phyloP scores from a whole-genome alignment of 306 rosid species.

The Psophocarpus tetragonolobus region DNA sequence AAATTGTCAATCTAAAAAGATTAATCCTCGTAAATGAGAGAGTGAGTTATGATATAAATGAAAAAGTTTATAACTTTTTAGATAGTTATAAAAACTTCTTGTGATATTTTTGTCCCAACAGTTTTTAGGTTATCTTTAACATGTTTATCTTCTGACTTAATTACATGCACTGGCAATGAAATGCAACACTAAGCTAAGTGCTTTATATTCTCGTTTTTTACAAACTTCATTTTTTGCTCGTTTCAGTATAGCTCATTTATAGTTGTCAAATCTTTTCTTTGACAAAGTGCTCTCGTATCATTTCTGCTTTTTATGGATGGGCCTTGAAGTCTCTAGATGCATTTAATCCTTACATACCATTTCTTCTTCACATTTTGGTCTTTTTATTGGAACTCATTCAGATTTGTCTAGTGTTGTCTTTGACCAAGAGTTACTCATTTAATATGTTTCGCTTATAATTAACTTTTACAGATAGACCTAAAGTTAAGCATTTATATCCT shows the following conservation, averaged over 20 bases:
- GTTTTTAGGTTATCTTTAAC: no score
- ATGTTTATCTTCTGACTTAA: slow-evolving; percentile 12
- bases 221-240: neutral
- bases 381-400: slow-evolving; percentile 35
- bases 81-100: no score
- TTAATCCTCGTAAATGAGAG: no score
- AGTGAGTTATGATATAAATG: no score
- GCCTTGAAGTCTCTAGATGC: slow-evolving; percentile 11
- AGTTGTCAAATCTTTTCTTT: slow-evolving; percentile 65
- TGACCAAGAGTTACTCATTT: neutral
- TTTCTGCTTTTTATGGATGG: slow-evolving; percentile 5
- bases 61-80: no score
- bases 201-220: neutral
- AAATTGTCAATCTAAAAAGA: no score
- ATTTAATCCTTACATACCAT: slow-evolving; percentile 6
- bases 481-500: neutral
- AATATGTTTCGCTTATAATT: neutral
- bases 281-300: slow-evolving; percentile 48
- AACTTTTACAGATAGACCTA: neutral
- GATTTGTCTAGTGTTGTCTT: neutral
- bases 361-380: slow-evolving; percentile 22
- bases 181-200: neutral
- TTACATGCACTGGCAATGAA: neutral
- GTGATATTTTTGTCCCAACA: no score
- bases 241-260: slow-evolving; percentile 60